Evolutionary conservation across 169 alveolate genomes (phyloP).

Genomic region (Cryptosporidium sp.): DNA sequence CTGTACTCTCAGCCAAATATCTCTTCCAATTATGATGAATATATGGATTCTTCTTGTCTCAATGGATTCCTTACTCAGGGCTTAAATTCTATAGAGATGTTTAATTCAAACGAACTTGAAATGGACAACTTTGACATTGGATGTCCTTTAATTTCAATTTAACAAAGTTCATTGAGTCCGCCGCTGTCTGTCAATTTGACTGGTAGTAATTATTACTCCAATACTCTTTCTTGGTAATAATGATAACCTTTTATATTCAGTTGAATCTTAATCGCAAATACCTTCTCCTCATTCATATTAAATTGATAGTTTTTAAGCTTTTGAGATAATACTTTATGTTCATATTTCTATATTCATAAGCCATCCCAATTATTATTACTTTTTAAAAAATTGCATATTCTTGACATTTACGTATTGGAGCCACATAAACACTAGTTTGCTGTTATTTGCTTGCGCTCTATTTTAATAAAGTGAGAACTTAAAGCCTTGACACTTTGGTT

Average conservation of each 20-base stretch:
- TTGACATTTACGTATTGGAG: not conserved
- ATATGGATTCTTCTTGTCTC: conserved; percentile 27
- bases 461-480: no score
- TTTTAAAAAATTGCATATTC: no score
- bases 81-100: conserved; percentile 34
- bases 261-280: not conserved
- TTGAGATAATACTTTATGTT: not conserved
- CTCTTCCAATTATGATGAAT: conserved; percentile 37
- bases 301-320: conserved; percentile 3
- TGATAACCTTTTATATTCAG: conserved; percentile 9
- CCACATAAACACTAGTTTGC: not conserved
- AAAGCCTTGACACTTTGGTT: not conserved
- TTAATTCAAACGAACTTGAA: conserved; percentile 38
- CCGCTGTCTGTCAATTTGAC: not conserved
- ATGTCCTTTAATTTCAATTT: conserved; percentile 61
- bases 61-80: conserved; percentile 54
- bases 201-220: not conserved
- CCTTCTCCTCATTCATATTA: not conserved
- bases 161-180: not conserved
- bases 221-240: not conserved
- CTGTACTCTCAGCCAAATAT: conserved; percentile 11
- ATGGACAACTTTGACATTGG: conserved; percentile 57
- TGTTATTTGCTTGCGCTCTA: not conserved
- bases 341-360: not conserved
- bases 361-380: not conserved